Evolutionary conservation across 2,329 filamentous ascomycete genomes (phyloP).

Genomic region (Seiridium unicorne): DNA sequence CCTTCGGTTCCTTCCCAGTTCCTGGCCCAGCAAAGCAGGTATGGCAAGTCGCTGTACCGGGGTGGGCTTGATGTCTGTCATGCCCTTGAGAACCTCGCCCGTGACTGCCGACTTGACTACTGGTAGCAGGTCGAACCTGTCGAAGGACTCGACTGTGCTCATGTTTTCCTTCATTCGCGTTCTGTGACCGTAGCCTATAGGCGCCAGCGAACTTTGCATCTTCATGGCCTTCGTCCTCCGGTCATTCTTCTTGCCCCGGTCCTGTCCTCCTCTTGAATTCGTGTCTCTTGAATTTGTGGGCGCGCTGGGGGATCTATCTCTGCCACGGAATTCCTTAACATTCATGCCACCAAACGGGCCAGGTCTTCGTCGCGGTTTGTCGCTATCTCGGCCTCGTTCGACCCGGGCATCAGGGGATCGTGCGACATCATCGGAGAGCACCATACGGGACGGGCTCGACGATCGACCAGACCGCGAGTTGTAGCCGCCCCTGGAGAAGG

Average conservation of each 20-base stretch:
- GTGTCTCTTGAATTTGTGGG: conserved; percentile 31
- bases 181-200: conserved; percentile 72
- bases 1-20: conserved; percentile 33
- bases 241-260: conserved; percentile 41
- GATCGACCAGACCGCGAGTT: neutral
- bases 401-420: conserved; percentile 5
- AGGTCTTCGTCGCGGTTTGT: conserved; percentile 7
- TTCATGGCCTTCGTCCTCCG: conserved; percentile 78
- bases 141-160: conserved; percentile 72
- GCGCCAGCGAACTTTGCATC: conserved; percentile 81
- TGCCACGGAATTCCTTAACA: conserved; percentile 9
- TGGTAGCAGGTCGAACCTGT: conserved; percentile 75
- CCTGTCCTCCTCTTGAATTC: conserved; percentile 28
- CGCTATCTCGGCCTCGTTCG: conserved; percentile 11
- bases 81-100: conserved; percentile 70
- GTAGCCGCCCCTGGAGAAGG: neutral
- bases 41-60: conserved; percentile 89
- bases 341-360: conserved; percentile 21
- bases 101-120: conserved; percentile 68
- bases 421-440: conserved; percentile 11
- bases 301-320: conserved; percentile 19
- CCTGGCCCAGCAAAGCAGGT: conserved; percentile 69
- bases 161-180: conserved; percentile 35
- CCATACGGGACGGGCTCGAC: conserved; percentile 12
- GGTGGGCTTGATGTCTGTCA: conserved; percentile 77